phyloP scores from a whole-genome alignment of 2,329 filamentous ascomycete genomes.

The Lachnellula suecica region DNA sequence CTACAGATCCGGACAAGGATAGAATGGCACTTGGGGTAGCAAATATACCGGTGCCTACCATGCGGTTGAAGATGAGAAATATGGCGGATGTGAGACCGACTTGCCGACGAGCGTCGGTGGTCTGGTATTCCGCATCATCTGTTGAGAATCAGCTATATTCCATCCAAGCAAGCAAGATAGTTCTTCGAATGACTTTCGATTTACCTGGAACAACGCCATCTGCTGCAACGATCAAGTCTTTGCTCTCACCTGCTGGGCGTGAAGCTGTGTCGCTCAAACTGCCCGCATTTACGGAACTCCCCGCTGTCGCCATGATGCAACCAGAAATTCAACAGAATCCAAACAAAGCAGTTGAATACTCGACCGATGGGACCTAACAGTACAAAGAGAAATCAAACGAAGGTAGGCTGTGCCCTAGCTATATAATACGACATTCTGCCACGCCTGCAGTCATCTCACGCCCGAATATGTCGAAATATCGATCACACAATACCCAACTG shows the following conservation, averaged over 20 bases:
- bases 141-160: background rate
- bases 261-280: background rate
- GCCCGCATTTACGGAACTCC: background rate
- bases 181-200: background rate
- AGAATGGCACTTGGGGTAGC: slow-evolving; percentile 61
- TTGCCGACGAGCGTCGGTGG: slow-evolving; percentile 40
- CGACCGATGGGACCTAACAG: background rate
- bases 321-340: background rate
- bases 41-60: slow-evolving; percentile 68
- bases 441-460: too few species aligned
- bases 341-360: background rate
- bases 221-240: background rate
- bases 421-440: too few species aligned
- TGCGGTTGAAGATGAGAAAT: slow-evolving; percentile 63
- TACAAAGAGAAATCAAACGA: too few species aligned
- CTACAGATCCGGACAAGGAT: slow-evolving; percentile 56
- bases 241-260: background rate
- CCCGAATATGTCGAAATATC: too few species aligned
- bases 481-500: too few species aligned
- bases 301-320: background rate
- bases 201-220: background rate
- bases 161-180: background rate
- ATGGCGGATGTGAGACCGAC: slow-evolving; percentile 55
- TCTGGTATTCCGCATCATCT: slow-evolving; percentile 5
- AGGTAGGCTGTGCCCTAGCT: too few species aligned